Conservation (phyloP, 1,139 yeast species). For the Lodderomyces theae region DNA sequence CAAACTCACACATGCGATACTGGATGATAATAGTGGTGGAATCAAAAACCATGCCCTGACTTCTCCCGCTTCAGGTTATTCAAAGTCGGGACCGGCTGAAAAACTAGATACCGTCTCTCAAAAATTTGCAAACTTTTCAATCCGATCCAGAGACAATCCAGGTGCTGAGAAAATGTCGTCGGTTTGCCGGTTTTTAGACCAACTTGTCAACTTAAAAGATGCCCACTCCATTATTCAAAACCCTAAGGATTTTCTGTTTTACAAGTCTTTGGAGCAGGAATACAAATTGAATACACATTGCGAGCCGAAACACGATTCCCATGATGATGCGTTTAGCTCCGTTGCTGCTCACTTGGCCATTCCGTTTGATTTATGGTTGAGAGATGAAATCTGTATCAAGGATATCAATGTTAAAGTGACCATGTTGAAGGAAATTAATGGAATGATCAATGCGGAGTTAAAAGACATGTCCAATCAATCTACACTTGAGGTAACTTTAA, state of each 20-base stretch:
- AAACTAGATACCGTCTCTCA: neutral
- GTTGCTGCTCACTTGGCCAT: constrained; percentile 19
- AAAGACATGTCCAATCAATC: constrained; percentile 12
- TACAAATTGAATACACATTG: neutral
- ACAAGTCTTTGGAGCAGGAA: neutral
- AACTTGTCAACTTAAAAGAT: constrained; percentile 12
- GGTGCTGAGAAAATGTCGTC: constrained; percentile 9
- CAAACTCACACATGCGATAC: neutral
- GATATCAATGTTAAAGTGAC: constrained; percentile 35
- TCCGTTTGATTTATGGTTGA: constrained; percentile 42
- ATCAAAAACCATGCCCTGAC: neutral
- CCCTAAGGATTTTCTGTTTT: constrained; percentile 7
- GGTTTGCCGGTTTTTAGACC: constrained; percentile 10
- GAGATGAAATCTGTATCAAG: constrained; percentile 30
- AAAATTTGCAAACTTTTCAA: constrained; percentile 6
- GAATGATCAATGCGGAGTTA: constrained; percentile 30
- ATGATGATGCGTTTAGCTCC: constrained; percentile 32
- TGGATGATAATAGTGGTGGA: neutral
- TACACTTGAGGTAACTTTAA: constrained; percentile 27
- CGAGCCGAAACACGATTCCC: neutral
- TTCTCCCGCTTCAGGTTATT: neutral
- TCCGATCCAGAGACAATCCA: constrained; percentile 4
- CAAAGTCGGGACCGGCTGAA: neutral
- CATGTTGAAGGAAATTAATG: constrained; percentile 35
- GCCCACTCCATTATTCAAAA: constrained; percentile 10